Evolutionary conservation across 805 yeast genomes (phyloP).

Genomic region (Schwanniomyces polymorphus): DNA sequence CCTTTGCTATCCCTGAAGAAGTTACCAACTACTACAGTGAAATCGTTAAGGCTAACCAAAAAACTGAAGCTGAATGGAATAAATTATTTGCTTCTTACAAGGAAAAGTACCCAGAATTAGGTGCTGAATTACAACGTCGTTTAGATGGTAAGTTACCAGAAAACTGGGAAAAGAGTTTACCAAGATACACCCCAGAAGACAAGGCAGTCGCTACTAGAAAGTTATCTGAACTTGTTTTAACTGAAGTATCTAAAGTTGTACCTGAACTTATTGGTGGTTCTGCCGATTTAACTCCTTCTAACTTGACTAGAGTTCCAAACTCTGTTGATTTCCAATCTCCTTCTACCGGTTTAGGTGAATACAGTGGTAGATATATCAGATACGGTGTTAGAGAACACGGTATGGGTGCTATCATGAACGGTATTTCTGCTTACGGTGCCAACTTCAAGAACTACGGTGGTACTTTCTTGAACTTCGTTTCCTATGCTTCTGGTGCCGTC

Average conservation of each 20-base stretch:
- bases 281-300: constrained; percentile 96
- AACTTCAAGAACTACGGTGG: constrained; percentile 92
- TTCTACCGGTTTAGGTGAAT: constrained; percentile 74
- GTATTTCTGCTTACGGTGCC: constrained; percentile 89
- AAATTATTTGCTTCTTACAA: constrained; percentile 58
- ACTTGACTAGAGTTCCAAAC: constrained; percentile 83
- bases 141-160: constrained; percentile 74
- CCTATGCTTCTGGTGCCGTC: constrained; percentile 84
- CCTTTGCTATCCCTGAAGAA: constrained; percentile 78
- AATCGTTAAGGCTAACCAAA: constrained; percentile 61
- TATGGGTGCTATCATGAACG: constrained; percentile 98
- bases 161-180: constrained; percentile 77
- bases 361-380: constrained; percentile 90
- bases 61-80: constrained; percentile 77
- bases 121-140: constrained; percentile 80
- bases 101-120: constrained; percentile 72
- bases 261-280: constrained; percentile 98
- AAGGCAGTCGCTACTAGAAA: constrained; percentile 91
- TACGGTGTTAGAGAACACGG: constrained; percentile 99
- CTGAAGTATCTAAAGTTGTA: constrained; percentile 56
- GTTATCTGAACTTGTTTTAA: constrained; percentile 79
- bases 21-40: constrained; percentile 69
- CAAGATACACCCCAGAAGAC: constrained; percentile 76
- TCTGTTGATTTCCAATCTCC: constrained; percentile 94
- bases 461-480: constrained; percentile 92